A percentile compares a stretch with the other conserved stretches of the same genome.
These are phyloP conservation scores for Ashbya aceris DNA, from an alignment of 1,139 yeast species.

Conservation along the genomic window DNA sequence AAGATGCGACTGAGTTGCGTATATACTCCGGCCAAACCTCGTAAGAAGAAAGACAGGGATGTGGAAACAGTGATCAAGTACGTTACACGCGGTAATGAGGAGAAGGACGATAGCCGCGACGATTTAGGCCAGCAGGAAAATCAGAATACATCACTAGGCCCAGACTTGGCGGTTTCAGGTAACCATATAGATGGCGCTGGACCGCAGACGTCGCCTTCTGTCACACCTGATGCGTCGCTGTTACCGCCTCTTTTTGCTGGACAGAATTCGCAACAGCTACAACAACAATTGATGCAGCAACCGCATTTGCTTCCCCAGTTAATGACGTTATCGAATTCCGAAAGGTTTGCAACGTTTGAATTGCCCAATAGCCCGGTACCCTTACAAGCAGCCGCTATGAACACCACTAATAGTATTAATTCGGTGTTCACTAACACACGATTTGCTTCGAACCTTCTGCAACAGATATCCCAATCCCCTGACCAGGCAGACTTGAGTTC, in stretches of 20 bases:
- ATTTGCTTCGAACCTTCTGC: slow-evolving; percentile 12
- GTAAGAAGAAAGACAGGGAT: slow-evolving; percentile 12
- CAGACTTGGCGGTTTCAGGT: slow-evolving; percentile 6
- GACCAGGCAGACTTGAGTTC: slow-evolving; percentile 18
- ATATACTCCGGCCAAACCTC: slow-evolving; percentile 32
- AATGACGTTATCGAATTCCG: slow-evolving; percentile 18
- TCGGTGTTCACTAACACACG: slow-evolving; percentile 21
- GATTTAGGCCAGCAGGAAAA: background rate
- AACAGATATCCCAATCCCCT: slow-evolving; percentile 11
- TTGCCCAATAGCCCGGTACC: slow-evolving; percentile 19
- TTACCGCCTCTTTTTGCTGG: slow-evolving; percentile 12
- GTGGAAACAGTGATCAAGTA: slow-evolving; percentile 12
- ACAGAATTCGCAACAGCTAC: slow-evolving; percentile 10
- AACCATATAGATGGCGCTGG: slow-evolving; percentile 7
- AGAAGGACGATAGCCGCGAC: background rate
- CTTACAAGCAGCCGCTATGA: slow-evolving; percentile 21
- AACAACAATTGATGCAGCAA: slow-evolving; percentile 24
- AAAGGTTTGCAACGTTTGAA: slow-evolving; percentile 21
- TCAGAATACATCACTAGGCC: slow-evolving; percentile 3
- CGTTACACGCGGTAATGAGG: slow-evolving; percentile 12
- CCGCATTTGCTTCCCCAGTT: slow-evolving; percentile 16
- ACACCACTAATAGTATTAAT: slow-evolving; percentile 22
- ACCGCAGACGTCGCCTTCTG: slow-evolving; percentile 2
- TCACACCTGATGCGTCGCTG: slow-evolving; percentile 6
- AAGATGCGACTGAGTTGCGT: slow-evolving; percentile 72